Percentiles rank a stretch among this genome's conserved stretches.
These are phyloP conservation scores for Raphanus sativus DNA, from an alignment of 345 rosid species.

Conservation along the genomic window DNA sequence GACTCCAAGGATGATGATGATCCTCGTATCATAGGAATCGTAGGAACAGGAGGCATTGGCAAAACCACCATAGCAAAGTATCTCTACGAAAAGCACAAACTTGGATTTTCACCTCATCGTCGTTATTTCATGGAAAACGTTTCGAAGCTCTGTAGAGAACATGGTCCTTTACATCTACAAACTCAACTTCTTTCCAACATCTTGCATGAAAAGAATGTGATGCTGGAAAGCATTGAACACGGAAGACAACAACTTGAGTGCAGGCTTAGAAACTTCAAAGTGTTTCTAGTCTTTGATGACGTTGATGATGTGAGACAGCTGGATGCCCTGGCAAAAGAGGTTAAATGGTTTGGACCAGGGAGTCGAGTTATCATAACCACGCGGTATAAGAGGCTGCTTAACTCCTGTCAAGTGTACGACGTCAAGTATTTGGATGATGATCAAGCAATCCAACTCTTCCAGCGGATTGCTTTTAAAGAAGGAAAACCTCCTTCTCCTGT, in stretches of 20 bases:
- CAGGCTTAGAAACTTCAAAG: neutral
- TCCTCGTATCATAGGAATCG: neutral
- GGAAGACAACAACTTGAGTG: neutral
- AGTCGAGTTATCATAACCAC: conserved; percentile 8
- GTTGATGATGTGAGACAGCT: neutral
- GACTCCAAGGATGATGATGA: neutral
- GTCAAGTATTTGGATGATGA: neutral
- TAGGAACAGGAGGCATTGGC: neutral
- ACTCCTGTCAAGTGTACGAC: neutral
- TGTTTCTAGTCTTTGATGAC: neutral
- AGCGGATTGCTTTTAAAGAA: conserved; percentile 9
- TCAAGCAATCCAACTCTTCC: conserved; percentile 1
- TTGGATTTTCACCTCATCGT: neutral
- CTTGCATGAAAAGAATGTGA: neutral
- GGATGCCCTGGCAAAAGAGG: neutral
- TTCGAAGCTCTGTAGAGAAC: neutral
- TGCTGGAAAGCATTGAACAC: neutral
- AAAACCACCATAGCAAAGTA: neutral
- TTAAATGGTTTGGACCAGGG: neutral
- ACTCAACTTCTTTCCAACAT: neutral
- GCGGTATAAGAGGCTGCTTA: neutral
- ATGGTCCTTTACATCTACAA: neutral
- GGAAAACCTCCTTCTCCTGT: neutral
- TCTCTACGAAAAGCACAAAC: neutral
- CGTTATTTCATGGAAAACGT: neutral